Evolutionary conservation across 2,329 filamentous ascomycete species (phyloP).

Genomic region (Tolypocladium endophyticum): DNA sequence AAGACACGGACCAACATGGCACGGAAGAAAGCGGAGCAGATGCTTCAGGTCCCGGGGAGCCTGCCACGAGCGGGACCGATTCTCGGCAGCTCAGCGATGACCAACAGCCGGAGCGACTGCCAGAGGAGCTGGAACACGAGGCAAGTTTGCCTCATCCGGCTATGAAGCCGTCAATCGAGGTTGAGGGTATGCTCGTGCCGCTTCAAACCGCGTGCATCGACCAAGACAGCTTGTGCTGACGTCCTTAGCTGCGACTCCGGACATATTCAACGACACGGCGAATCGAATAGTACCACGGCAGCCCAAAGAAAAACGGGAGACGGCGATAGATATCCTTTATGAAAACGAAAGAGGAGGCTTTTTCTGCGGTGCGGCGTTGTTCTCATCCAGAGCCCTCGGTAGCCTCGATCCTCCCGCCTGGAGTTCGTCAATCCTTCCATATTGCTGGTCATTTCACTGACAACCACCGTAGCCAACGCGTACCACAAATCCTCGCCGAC

Average conservation of each 20-base stretch:
- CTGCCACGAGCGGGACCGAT: neutral
- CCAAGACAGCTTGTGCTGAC: neutral
- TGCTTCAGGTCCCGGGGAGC: neutral
- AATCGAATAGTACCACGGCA: constrained; percentile 24
- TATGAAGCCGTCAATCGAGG: constrained; percentile 20
- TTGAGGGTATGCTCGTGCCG: constrained; percentile 14
- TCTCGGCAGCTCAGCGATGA: neutral
- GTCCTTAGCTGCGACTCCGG: constrained; percentile 20
- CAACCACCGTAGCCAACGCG: constrained; percentile 40
- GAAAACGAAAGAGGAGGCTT: constrained; percentile 92
- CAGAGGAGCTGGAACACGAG: constrained; percentile 1
- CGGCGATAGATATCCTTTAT: constrained; percentile 76
- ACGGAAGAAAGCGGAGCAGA: neutral
- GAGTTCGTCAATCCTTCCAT: constrained; percentile 33
- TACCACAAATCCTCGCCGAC: constrained; percentile 51
- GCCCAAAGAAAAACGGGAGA: constrained; percentile 30
- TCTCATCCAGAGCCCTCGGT: constrained; percentile 75
- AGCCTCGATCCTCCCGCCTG: constrained; percentile 79
- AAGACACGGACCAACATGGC: neutral
- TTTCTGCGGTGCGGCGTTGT: constrained; percentile 80
- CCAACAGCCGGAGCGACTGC: neutral
- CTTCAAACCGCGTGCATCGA: neutral
- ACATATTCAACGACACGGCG: constrained; percentile 10
- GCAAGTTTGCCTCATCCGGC: constrained; percentile 8
- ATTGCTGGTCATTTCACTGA: constrained; percentile 2